phyloP scores from a whole-genome alignment of 371 early-diverging fungal species.

The Encephalitozoon romaleae region DNA sequence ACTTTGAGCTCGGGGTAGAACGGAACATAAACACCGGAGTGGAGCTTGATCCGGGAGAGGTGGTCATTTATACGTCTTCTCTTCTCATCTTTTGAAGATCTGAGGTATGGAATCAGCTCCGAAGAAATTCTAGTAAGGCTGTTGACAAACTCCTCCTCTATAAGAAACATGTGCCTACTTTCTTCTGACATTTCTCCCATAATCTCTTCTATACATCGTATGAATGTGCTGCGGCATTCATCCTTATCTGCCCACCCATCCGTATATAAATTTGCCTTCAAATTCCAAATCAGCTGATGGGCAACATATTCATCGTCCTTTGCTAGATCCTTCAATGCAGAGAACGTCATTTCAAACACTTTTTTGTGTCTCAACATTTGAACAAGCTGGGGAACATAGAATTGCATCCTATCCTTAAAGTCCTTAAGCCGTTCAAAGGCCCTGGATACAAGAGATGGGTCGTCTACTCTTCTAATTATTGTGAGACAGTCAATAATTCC shows the following conservation, averaged over 20 bases:
- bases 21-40: slow-evolving; percentile 89
- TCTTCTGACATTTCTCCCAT: slow-evolving; percentile 70
- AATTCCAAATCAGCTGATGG: slow-evolving; percentile 98
- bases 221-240: slow-evolving; percentile 64
- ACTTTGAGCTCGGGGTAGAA: slow-evolving; percentile 87
- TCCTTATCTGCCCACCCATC: background rate
- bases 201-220: slow-evolving; percentile 74
- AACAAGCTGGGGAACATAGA: slow-evolving; percentile 93
- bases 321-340: slow-evolving; percentile 11
- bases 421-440: slow-evolving; percentile 4
- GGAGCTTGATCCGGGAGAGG: slow-evolving; percentile 78
- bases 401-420: slow-evolving; percentile 62
- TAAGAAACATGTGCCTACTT: slow-evolving; percentile 75
- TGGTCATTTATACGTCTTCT: slow-evolving; percentile 98
- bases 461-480: slow-evolving; percentile 3
- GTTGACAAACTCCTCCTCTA: slow-evolving; percentile 61
- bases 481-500: slow-evolving; percentile 11
- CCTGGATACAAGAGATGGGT: background rate
- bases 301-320: slow-evolving; percentile 66
- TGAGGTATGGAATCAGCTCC: slow-evolving; percentile 81
- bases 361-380: slow-evolving; percentile 81
- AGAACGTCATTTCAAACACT: slow-evolving; percentile 50
- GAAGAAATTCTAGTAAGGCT: slow-evolving; percentile 94
- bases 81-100: slow-evolving; percentile 67
- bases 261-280: slow-evolving; percentile 69